phyloP scores from a whole-genome alignment of 495 filamentous ascomycete genomes.

The Hypoxylon perforatum region DNA sequence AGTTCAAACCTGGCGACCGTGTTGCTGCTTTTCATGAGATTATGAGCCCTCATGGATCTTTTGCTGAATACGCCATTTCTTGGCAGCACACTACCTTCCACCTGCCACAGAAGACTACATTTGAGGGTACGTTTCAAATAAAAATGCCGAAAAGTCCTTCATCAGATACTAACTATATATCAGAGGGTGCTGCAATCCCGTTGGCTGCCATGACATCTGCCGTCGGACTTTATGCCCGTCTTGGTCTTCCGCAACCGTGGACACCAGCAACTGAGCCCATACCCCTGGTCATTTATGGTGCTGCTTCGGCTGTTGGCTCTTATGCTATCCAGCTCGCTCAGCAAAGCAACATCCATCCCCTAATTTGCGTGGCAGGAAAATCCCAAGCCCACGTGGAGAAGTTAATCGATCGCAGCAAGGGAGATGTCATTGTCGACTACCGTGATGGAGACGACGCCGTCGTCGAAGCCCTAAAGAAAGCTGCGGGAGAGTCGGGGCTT shows the following conservation, averaged over 20 bases:
- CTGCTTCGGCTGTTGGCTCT: constrained; percentile 71
- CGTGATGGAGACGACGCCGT: constrained; percentile 68
- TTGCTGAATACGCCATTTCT: constrained; percentile 76
- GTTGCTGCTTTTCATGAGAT: constrained; percentile 77
- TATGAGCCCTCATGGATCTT: constrained; percentile 65
- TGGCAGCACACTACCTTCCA: constrained; percentile 76
- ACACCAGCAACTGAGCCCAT: constrained; percentile 52
- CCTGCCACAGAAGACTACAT: constrained; percentile 69
- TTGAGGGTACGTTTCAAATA: constrained; percentile 64
- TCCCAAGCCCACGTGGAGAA: constrained; percentile 66
- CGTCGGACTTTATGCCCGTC: constrained; percentile 67
- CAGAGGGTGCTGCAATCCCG: constrained; percentile 76
- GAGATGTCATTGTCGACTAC: constrained; percentile 79
- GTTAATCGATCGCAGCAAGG: constrained; percentile 70
- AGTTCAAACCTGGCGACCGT: constrained; percentile 74
- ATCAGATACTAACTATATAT: constrained; percentile 15
- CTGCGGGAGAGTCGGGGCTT: constrained; percentile 47
- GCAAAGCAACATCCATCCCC: constrained; percentile 76
- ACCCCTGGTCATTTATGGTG: constrained; percentile 69
- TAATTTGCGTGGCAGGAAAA: constrained; percentile 75
- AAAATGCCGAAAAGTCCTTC: not conserved
- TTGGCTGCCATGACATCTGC: constrained; percentile 81
- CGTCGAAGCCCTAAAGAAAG: constrained; percentile 61
- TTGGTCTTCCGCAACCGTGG: constrained; percentile 76
- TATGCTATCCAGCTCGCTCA: constrained; percentile 75